phyloP scores from a whole-genome alignment of 495 filamentous ascomycete species.

The Pseudotulostoma volvatum region DNA sequence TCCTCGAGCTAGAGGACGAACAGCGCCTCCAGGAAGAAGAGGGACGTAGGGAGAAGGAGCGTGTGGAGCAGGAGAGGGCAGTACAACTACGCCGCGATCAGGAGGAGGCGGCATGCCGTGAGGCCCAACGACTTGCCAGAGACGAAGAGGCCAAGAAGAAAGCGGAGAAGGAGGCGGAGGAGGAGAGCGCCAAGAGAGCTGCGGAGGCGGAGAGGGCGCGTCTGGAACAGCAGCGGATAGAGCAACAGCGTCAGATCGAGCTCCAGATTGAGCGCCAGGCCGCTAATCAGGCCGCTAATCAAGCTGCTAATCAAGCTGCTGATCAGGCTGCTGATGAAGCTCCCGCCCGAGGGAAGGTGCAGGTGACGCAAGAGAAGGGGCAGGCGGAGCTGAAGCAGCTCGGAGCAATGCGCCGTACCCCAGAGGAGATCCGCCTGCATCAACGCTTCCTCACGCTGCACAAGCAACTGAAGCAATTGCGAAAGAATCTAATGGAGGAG shows the following conservation, averaged over 20 bases:
- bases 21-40: constrained; percentile 17
- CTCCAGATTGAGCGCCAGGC: constrained; percentile 13
- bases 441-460: constrained; percentile 54
- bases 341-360: constrained; percentile 18
- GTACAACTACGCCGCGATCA: constrained; percentile 20
- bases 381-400: constrained; percentile 15
- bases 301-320: constrained; percentile 13
- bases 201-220: constrained; percentile 22
- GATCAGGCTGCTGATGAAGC: constrained; percentile 8
- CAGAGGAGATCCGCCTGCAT: constrained; percentile 29
- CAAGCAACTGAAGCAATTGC: constrained; percentile 52
- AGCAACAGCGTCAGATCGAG: constrained; percentile 12
- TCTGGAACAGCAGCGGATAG: constrained; percentile 24
- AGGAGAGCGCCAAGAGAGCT: constrained; percentile 25
- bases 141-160: constrained; percentile 25
- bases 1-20: constrained; percentile 23
- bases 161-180: constrained; percentile 15
- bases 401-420: constrained; percentile 11
- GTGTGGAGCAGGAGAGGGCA: constrained; percentile 21
- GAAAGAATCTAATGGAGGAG: constrained; percentile 35
- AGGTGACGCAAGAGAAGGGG: constrained; percentile 16
- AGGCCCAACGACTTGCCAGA: constrained; percentile 25
- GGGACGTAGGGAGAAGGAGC: constrained; percentile 16
- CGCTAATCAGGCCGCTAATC: constrained; percentile 19
- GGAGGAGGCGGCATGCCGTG: constrained; percentile 25